Conservation (phyloP, 1,284 basidiomycete genomes). For the Exobasidium cylindrosporum region DNA sequence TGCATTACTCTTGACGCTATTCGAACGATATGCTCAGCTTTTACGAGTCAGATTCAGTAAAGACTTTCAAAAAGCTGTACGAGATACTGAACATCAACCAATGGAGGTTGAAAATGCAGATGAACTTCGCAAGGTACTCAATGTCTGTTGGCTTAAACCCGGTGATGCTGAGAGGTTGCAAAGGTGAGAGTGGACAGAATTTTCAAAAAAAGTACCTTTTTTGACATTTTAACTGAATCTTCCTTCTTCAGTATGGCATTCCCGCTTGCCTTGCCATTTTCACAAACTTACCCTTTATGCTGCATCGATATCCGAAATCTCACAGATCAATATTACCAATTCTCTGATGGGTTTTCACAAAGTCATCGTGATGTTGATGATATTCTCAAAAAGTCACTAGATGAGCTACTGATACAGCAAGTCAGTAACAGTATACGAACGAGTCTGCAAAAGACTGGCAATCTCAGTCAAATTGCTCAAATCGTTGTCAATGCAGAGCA, state of each 20-base stretch:
- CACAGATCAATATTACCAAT: conserved; percentile 93
- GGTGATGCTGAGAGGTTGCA: conserved; percentile 54
- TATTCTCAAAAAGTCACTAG: conserved; percentile 84
- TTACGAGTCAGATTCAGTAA: conserved; percentile 77
- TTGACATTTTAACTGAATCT: conserved; percentile 25
- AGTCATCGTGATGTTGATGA: conserved; percentile 90
- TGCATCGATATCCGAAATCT: conserved; percentile 94
- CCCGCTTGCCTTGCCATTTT: conserved; percentile 85
- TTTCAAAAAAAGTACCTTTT: conserved; percentile 31
- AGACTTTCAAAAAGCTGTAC: conserved; percentile 62
- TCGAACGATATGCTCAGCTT: conserved; percentile 83
- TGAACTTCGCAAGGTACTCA: conserved; percentile 74
- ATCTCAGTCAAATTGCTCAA: conserved; percentile 89
- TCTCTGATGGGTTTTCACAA: conserved; percentile 88
- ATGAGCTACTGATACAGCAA: conserved; percentile 75
- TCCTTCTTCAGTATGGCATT: conserved; percentile 63
- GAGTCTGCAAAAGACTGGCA: conserved; percentile 67
- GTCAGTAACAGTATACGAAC: conserved; percentile 75
- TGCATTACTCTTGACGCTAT: conserved; percentile 77
- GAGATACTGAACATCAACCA: conserved; percentile 83
- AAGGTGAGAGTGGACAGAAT: conserved; percentile 8
- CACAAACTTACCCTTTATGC: conserved; percentile 87
- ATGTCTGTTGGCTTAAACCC: conserved; percentile 74
- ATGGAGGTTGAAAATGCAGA: conserved; percentile 75
- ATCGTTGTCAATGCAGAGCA: conserved; percentile 91